A percentile compares a stretch with the other conserved stretches of the same genome.
These are phyloP conservation scores for Diversispora eburnea DNA, from an alignment of 192 early-diverging fungal genomes.

Conservation along the genomic window DNA sequence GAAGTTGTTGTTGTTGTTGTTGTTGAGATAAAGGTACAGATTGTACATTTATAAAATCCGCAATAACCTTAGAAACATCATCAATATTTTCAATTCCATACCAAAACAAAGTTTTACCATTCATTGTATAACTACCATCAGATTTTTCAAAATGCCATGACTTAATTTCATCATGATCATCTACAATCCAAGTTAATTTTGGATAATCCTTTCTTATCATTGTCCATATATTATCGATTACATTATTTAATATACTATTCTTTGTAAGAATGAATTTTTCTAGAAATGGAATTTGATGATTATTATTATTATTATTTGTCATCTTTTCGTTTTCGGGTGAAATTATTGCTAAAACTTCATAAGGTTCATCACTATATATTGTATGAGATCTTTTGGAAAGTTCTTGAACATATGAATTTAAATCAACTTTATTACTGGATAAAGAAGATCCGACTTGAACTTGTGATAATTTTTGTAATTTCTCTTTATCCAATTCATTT, in stretches of 20 bases:
- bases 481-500: constrained; percentile 71
- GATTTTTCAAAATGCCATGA: constrained; percentile 97
- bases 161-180: constrained; percentile 71
- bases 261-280: constrained; percentile 91
- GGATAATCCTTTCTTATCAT: constrained; percentile 81
- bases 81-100: constrained; percentile 84
- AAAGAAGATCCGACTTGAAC: constrained; percentile 66
- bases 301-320: too few species aligned
- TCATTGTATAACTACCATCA: constrained; percentile 77
- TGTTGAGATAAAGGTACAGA: not conserved
- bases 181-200: constrained; percentile 78
- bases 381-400: constrained; percentile 59
- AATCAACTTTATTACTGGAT: constrained; percentile 35
- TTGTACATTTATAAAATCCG: constrained; percentile 45
- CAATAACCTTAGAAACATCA: constrained; percentile 69
- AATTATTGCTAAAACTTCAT: constrained; percentile 88
- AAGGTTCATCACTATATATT: constrained; percentile 92
- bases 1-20: constrained; percentile 27
- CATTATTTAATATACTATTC: constrained; percentile 86
- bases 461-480: constrained; percentile 74
- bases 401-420: constrained; percentile 66
- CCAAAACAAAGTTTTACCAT: constrained; percentile 85
- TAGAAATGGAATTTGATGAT: constrained; percentile 59
- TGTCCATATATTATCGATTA: constrained; percentile 94
- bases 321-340: constrained; percentile 47